Percentiles rank a stretch among this genome's conserved stretches.
Evolutionary conservation across 495 filamentous ascomycete genomes (phyloP).

Genomic region (Pyrenula aspistea): DNA sequence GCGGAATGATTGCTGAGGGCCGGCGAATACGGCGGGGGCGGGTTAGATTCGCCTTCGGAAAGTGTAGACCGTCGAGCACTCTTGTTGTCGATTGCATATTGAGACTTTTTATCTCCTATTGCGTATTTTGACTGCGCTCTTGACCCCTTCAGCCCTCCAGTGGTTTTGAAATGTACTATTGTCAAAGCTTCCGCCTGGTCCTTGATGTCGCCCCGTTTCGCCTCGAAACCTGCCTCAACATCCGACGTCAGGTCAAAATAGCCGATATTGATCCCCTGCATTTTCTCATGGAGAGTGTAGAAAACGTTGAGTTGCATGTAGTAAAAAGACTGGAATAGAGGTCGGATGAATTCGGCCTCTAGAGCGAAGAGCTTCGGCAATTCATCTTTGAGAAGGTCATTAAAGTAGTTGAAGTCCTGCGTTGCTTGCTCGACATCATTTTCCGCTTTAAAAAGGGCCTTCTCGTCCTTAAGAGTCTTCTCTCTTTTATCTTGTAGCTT

Average conservation of each 20-base stretch:
- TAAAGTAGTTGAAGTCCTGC: slow-evolving; percentile 93
- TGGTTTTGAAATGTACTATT: slow-evolving; percentile 79
- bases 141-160: slow-evolving; percentile 44
- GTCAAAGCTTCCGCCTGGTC: slow-evolving; percentile 68
- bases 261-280: slow-evolving; percentile 91
- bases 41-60: slow-evolving; percentile 43
- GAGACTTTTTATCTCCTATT: slow-evolving; percentile 20
- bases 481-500: slow-evolving; percentile 98
- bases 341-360: slow-evolving; percentile 94
- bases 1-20: background rate
- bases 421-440: slow-evolving; percentile 84
- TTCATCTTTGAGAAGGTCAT: slow-evolving; percentile 91
- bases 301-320: slow-evolving; percentile 99
- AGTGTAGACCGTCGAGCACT: slow-evolving; percentile 21
- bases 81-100: slow-evolving; percentile 17
- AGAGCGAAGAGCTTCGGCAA: slow-evolving; percentile 83
- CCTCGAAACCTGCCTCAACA: slow-evolving; percentile 79
- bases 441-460: slow-evolving; percentile 91
- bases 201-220: slow-evolving; percentile 76
- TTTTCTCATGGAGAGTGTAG: slow-evolving; percentile 94
- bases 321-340: slow-evolving; percentile 97
- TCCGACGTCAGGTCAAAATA: slow-evolving; percentile 91
- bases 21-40: slow-evolving; percentile 54
- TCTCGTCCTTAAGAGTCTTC: slow-evolving; percentile 91
- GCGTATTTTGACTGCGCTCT: slow-evolving; percentile 35